Conservation (phyloP, 306 rosid genomes). For the Potentilla sterilis region DNA sequence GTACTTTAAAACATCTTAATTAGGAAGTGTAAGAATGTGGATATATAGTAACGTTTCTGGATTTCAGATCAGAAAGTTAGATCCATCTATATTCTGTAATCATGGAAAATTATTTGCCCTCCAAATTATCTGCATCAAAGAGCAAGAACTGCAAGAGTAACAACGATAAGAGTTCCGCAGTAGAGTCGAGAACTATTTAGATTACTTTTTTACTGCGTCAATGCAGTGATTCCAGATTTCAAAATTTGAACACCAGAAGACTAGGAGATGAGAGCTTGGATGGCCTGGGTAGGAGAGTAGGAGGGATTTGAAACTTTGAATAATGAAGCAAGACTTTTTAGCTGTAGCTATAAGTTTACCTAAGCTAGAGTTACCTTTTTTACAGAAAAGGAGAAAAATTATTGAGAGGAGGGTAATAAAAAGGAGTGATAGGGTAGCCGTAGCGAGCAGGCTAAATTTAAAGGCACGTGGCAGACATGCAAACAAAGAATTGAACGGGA, state of each 20-base stretch:
- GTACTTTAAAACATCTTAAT: neutral
- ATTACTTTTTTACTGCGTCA: neutral
- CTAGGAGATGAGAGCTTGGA: neutral
- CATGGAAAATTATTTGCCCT: no score
- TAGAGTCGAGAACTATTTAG: no score
- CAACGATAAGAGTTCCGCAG: no score
- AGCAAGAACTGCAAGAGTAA: no score
- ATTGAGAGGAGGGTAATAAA: neutral
- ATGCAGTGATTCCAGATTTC: no score
- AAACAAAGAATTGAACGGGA: neutral
- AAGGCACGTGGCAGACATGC: slow-evolving; percentile 23
- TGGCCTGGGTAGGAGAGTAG: neutral
- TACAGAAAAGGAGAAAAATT: neutral
- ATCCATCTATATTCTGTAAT: no score
- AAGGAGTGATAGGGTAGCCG: neutral
- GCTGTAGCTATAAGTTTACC: neutral
- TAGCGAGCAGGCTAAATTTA: neutral
- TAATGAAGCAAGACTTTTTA: neutral
- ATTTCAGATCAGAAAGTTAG: neutral
- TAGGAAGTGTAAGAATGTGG: neutral
- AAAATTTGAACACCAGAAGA: neutral
- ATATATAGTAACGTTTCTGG: neutral
- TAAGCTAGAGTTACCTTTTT: neutral
- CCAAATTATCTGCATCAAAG: no score
- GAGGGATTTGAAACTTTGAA: no score